phyloP scores from a whole-genome alignment of 495 filamentous ascomycete genomes.

The Cetradonia linearis region DNA sequence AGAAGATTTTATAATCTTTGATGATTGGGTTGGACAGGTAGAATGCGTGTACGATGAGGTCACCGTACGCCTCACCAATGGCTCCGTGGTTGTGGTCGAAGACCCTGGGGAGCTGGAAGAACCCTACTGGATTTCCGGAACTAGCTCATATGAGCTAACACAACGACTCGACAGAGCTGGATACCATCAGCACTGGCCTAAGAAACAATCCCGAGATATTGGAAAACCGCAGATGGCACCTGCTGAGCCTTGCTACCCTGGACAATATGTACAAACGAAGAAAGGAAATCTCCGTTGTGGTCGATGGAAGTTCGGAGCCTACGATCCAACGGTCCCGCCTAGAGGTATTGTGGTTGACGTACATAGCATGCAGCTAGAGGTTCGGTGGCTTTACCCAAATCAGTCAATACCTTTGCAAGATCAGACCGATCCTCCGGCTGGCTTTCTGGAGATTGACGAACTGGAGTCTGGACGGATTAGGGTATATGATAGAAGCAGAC shows the following conservation, averaged over 20 bases:
- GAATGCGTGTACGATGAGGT: constrained; percentile 27
- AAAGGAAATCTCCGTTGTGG: constrained; percentile 42
- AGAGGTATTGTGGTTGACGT: constrained; percentile 43
- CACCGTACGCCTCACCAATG: constrained; percentile 30
- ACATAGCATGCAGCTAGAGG: constrained; percentile 31
- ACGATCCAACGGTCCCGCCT: constrained; percentile 33
- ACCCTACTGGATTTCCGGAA: constrained; percentile 20
- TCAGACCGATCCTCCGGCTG: constrained; percentile 4
- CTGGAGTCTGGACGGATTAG: constrained; percentile 22
- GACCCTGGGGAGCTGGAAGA: constrained; percentile 29
- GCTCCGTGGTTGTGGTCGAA: constrained; percentile 31
- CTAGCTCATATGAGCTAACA: constrained; percentile 2
- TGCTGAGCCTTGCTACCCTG: constrained; percentile 29
- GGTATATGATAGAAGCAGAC: constrained; percentile 24
- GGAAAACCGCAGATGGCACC: constrained; percentile 3
- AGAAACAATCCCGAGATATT: neutral
- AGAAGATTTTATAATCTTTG: constrained; percentile 31
- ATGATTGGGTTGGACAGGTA: constrained; percentile 34
- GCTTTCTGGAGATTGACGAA: constrained; percentile 19
- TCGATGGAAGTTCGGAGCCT: constrained; percentile 40
- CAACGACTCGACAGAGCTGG: constrained; percentile 15
- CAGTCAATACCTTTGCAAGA: constrained; percentile 25
- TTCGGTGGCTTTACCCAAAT: constrained; percentile 44
- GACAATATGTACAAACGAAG: constrained; percentile 40
- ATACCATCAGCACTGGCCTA: neutral